Conservation (phyloP, 768 basidiomycete genomes). For the Boletus bicolor region DNA sequence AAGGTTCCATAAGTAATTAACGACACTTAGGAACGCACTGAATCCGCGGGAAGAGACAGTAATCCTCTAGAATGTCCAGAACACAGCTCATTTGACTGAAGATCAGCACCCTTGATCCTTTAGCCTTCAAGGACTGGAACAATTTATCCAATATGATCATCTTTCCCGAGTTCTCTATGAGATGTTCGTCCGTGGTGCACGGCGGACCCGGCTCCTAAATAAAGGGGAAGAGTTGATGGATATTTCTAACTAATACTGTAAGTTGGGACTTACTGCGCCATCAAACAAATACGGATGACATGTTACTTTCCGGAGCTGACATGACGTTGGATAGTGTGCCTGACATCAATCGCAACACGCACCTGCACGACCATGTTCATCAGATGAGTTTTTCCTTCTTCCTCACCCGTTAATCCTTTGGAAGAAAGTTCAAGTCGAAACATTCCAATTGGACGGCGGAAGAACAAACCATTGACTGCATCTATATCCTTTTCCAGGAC, state of each 20-base stretch:
- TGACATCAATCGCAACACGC: slow-evolving; percentile 2
- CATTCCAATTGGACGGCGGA: background rate
- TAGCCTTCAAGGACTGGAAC: slow-evolving; percentile 78
- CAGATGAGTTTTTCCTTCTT: slow-evolving; percentile 94
- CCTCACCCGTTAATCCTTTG: slow-evolving; percentile 86
- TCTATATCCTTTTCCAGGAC: slow-evolving; percentile 98
- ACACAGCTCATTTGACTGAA: slow-evolving; percentile 99
- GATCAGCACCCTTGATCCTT: slow-evolving; percentile 93
- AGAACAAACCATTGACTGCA: slow-evolving; percentile 81
- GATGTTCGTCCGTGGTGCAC: slow-evolving; percentile 96
- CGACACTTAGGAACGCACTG: slow-evolving; percentile 49
- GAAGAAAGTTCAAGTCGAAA: background rate
- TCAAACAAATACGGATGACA: slow-evolving; percentile 93
- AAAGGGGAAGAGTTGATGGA: background rate
- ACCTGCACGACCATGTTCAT: slow-evolving; percentile 99
- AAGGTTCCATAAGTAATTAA: background rate
- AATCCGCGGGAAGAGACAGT: slow-evolving; percentile 86
- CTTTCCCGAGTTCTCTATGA: slow-evolving; percentile 92
- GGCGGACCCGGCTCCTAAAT: slow-evolving; percentile 92
- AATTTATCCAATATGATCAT: slow-evolving; percentile 98
- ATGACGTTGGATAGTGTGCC: background rate
- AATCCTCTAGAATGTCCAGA: slow-evolving; percentile 93
- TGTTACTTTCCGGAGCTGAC: slow-evolving; percentile 73
- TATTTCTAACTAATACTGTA: background rate
- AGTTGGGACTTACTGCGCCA: slow-evolving; percentile 59